phyloP scores from a whole-genome alignment of 2,329 filamentous ascomycete genomes.

The Ceratocystis variospora region DNA sequence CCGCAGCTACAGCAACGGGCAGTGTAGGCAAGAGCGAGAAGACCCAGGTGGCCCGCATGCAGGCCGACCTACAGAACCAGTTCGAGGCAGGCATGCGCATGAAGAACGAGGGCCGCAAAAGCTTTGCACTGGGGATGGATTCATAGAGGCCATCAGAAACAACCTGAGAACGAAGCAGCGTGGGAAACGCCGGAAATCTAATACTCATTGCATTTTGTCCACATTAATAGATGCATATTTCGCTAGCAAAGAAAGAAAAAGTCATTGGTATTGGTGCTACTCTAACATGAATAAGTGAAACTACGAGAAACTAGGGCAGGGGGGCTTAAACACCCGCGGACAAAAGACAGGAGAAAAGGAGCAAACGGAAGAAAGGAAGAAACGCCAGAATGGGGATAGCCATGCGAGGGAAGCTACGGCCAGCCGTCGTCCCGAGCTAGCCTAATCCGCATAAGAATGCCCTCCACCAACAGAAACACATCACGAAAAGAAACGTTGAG shows the following conservation, averaged over 20 bases:
- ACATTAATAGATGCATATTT: not conserved
- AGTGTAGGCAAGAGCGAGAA: slow-evolving; percentile 19
- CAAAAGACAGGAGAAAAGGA: slow-evolving; percentile 20
- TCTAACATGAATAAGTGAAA: slow-evolving; percentile 13
- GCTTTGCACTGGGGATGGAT: slow-evolving; percentile 5
- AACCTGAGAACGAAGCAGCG: not conserved
- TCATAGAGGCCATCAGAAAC: not conserved
- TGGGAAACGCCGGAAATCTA: not conserved
- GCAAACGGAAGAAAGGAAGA: slow-evolving; percentile 2
- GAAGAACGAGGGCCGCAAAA: slow-evolving; percentile 27
- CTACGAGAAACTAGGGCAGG: not conserved
- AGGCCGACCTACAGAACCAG: slow-evolving; percentile 42
- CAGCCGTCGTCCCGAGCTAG: not conserved
- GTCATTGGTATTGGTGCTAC: slow-evolving; percentile 5
- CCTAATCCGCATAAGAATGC: not conserved
- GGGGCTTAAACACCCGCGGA: not conserved
- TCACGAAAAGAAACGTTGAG: not conserved
- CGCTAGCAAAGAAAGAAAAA: not conserved
- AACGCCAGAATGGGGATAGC: not conserved
- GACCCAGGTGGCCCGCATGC: slow-evolving; percentile 27
- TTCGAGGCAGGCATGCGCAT: slow-evolving; percentile 43
- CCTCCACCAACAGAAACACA: no score
- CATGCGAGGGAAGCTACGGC: not conserved
- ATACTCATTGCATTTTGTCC: not conserved
- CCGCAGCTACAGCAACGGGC: slow-evolving; percentile 16